Conservation (phyloP, 345 rosid genomes). For the Arabis alpina region DNA sequence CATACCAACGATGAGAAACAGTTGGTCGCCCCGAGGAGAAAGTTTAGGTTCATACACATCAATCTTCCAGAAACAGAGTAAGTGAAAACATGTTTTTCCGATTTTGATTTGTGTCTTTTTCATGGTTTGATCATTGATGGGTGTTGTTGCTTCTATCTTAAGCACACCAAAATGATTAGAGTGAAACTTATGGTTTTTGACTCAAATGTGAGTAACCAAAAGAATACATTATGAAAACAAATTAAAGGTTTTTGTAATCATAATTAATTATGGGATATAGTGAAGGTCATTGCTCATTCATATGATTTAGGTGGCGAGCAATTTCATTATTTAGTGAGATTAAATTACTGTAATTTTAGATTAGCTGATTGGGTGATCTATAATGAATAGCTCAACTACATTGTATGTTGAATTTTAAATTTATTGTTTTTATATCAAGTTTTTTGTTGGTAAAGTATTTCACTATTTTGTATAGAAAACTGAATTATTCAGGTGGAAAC, state of each 20-base stretch:
- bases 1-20: slow-evolving; percentile 54
- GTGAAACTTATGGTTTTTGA: slow-evolving; percentile 3
- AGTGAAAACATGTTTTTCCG: slow-evolving; percentile 42
- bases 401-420: not conserved
- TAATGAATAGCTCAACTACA: slow-evolving; percentile 19
- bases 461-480: not conserved
- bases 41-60: slow-evolving; percentile 78
- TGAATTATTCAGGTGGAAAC: not conserved
- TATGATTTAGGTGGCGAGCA: slow-evolving; percentile 23
- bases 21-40: slow-evolving; percentile 59
- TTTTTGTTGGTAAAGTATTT: not conserved
- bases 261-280: slow-evolving; percentile 32
- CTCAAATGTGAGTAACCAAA: slow-evolving; percentile 11
- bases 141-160: slow-evolving; percentile 31
- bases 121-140: slow-evolving; percentile 28
- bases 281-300: slow-evolving; percentile 30
- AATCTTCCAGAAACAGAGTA: slow-evolving; percentile 71
- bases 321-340: not conserved
- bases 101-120: not conserved
- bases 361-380: slow-evolving; percentile 33
- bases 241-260: slow-evolving; percentile 22
- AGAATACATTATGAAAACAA: not conserved
- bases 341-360: not conserved
- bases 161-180: slow-evolving; percentile 19
- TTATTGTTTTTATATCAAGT: not conserved